These are phyloP conservation scores for Ceratocystis alfenasii DNA, from an alignment of 2,329 filamentous ascomycete genomes.

Conservation along the genomic window DNA sequence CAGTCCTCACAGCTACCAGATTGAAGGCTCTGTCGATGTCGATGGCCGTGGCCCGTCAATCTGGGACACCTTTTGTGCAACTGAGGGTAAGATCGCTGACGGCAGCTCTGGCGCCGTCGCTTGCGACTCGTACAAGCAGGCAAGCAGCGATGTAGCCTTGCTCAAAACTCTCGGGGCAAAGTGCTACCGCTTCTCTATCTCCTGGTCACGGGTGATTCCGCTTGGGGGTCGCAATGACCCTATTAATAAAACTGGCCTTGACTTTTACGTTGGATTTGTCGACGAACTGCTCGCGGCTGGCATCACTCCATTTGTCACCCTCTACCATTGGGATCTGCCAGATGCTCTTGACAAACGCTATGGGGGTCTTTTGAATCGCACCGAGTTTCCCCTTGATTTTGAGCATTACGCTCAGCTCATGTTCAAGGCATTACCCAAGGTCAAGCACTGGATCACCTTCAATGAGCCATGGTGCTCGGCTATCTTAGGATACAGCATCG, in stretches of 20 bases:
- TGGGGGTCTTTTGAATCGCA: constrained; percentile 65
- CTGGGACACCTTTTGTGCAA: constrained; percentile 80
- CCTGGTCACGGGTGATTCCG: constrained; percentile 75
- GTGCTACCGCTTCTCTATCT: constrained; percentile 74
- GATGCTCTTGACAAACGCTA: constrained; percentile 69
- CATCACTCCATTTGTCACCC: constrained; percentile 69
- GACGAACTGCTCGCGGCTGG: constrained; percentile 65
- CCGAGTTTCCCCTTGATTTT: constrained; percentile 73
- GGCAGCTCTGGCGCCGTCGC: constrained; percentile 62
- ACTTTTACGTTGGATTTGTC: constrained; percentile 67
- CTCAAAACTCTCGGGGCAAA: constrained; percentile 61
- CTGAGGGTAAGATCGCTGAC: constrained; percentile 71
- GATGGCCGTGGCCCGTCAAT: constrained; percentile 74
- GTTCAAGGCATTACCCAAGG: constrained; percentile 62
- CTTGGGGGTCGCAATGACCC: constrained; percentile 74
- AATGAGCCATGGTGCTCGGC: constrained; percentile 83
- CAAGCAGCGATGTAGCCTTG: constrained; percentile 62
- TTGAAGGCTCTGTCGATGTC: constrained; percentile 62
- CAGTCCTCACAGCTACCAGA: constrained; percentile 56
- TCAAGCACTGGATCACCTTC: constrained; percentile 83
- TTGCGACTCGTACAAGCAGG: constrained; percentile 79
- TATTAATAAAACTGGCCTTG: constrained; percentile 63
- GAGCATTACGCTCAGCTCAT: constrained; percentile 64
- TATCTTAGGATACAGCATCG: constrained; percentile 66
- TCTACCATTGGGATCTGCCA: constrained; percentile 83